Evolutionary conservation across 1,139 yeast species (phyloP).

Genomic region (Pneumocystis oryctolagi): DNA sequence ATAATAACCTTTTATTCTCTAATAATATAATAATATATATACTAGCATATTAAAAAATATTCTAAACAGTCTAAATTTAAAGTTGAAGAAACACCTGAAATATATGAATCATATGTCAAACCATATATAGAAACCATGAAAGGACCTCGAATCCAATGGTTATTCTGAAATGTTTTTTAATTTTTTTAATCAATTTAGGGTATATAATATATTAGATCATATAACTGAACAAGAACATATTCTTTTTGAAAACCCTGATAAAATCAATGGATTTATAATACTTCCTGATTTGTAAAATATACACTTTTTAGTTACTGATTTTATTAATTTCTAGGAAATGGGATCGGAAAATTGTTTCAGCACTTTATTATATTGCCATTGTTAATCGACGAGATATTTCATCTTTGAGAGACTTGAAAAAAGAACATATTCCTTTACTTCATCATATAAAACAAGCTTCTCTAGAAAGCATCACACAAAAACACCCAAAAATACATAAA

Average conservation of each 20-base stretch:
- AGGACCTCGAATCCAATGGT: conserved; percentile 71
- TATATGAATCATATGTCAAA: conserved; percentile 43
- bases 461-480: conserved; percentile 32
- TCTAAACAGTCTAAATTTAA: conserved; percentile 42
- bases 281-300: conserved; percentile 27
- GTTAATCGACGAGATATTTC: conserved; percentile 58
- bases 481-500: conserved; percentile 28
- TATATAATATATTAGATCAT: conserved; percentile 60
- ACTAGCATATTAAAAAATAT: conserved; percentile 69
- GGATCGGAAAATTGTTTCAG: conserved; percentile 60
- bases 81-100: conserved; percentile 66
- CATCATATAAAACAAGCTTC: conserved; percentile 33
- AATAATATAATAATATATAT: not conserved
- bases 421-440: conserved; percentile 45
- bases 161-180: too few species aligned
- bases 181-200: conserved; percentile 22
- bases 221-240: conserved; percentile 79
- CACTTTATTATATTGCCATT: conserved; percentile 66
- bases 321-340: conserved; percentile 68
- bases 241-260: conserved; percentile 45
- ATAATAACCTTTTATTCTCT: not conserved
- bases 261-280: conserved; percentile 34
- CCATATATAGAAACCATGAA: conserved; percentile 69
- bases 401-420: conserved; percentile 59
- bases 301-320: conserved; percentile 24